Percentiles rank a stretch among this genome's conserved stretches.
Evolutionary conservation across 495 filamentous ascomycete species (phyloP).

Genomic region (Neurospora sp.): DNA sequence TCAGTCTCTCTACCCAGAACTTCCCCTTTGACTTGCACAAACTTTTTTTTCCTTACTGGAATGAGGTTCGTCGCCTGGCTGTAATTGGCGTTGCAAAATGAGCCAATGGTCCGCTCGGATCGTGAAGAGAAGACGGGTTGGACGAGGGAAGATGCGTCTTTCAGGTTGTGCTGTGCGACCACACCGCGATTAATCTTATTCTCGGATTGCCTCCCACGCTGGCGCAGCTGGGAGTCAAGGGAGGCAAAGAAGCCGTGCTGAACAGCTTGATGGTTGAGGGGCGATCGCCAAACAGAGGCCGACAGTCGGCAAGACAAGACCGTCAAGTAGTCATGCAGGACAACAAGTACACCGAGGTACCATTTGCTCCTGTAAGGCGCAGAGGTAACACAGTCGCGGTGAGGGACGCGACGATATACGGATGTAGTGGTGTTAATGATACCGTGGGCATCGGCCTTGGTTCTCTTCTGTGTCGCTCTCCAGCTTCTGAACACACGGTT

Average conservation of each 20-base stretch:
- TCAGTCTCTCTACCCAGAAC: not conserved
- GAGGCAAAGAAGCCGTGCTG: constrained; percentile 1
- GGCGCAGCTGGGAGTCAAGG: constrained; percentile 6
- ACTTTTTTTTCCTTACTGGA: constrained; percentile 2
- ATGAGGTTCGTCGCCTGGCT: constrained; percentile 19
- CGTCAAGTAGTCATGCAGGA: constrained; percentile 23
- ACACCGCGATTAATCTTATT: constrained; percentile 15
- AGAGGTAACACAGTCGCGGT: constrained; percentile 9
- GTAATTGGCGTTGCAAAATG: constrained; percentile 11
- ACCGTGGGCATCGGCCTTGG: not conserved
- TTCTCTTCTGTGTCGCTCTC: not conserved
- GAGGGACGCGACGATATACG: not conserved
- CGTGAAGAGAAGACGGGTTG: constrained; percentile 12
- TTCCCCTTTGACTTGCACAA: constrained; percentile 9
- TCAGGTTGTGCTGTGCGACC: constrained; percentile 21
- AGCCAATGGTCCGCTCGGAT: constrained; percentile 23
- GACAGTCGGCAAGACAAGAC: constrained; percentile 12
- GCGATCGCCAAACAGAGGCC: constrained; percentile 18
- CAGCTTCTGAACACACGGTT: not conserved
- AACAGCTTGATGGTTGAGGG: constrained; percentile 14
- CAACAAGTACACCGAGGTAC: constrained; percentile 13
- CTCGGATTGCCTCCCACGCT: constrained; percentile 11
- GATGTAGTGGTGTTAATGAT: not conserved
- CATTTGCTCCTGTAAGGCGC: constrained; percentile 10
- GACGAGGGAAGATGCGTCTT: constrained; percentile 19